These are phyloP conservation scores for Lippia alba DNA, from an alignment of 305 asterid genomes.

Conservation along the genomic window DNA sequence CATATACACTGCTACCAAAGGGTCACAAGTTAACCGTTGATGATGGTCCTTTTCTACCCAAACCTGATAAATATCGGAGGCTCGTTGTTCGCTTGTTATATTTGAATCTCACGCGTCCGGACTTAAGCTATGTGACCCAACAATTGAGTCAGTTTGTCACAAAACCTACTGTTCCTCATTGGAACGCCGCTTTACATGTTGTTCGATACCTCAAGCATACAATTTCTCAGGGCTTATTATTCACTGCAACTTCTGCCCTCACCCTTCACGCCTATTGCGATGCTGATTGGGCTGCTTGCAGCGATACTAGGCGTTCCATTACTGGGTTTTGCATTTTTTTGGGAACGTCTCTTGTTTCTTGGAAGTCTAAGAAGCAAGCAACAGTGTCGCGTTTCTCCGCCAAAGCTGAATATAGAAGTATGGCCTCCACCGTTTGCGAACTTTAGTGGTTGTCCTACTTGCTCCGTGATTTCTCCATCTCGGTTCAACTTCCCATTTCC, in stretches of 20 bases:
- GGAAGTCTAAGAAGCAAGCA: too few relatives aligned
- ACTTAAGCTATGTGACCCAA: too few relatives aligned
- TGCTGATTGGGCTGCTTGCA: background rate
- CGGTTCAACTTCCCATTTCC: background rate
- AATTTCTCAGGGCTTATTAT: background rate
- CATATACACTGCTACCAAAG: background rate
- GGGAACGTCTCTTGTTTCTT: background rate
- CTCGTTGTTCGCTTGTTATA: background rate
- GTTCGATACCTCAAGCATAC: background rate
- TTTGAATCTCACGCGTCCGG: background rate
- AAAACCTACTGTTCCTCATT: background rate
- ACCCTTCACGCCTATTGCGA: background rate
- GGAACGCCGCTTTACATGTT: background rate
- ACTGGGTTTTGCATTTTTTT: background rate
- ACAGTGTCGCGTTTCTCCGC: background rate
- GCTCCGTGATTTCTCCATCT: background rate
- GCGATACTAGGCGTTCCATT: background rate
- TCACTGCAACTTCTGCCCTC: background rate
- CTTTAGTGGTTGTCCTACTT: background rate
- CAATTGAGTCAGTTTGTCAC: background rate
- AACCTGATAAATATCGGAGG: background rate
- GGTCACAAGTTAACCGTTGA: background rate
- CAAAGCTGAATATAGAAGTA: background rate
- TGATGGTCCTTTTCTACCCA: background rate
- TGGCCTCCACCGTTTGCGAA: background rate